These are phyloP conservation scores for Plasmopara viticola DNA, from an alignment of 352 stramenopile genomes.

Conservation along the genomic window DNA sequence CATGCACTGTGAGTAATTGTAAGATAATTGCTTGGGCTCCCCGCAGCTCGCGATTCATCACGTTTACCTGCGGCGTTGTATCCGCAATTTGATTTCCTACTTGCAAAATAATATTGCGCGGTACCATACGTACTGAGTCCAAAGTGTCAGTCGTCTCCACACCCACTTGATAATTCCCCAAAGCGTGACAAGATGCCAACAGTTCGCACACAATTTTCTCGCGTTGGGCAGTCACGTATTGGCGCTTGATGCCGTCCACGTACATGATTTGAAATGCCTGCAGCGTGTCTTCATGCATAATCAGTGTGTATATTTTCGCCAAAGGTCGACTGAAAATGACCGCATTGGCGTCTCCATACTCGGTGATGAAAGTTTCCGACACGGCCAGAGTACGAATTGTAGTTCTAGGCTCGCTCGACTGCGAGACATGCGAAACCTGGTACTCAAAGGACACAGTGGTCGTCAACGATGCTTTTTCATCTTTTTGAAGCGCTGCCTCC, in stretches of 20 bases:
- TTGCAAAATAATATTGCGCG: constrained; percentile 60
- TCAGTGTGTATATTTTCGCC: constrained; percentile 57
- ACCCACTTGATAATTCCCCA: constrained; percentile 64
- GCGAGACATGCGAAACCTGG: constrained; percentile 53
- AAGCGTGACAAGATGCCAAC: constrained; percentile 61
- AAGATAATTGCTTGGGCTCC: constrained; percentile 60
- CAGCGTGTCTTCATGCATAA: constrained; percentile 53
- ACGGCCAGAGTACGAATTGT: constrained; percentile 43
- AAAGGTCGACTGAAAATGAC: constrained; percentile 71
- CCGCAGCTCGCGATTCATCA: constrained; percentile 63
- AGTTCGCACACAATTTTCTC: constrained; percentile 78
- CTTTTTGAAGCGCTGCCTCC: constrained; percentile 46
- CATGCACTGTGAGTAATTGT: constrained; percentile 47
- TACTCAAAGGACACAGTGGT: constrained; percentile 64
- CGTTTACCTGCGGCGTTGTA: constrained; percentile 33
- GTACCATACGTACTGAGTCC: constrained; percentile 65
- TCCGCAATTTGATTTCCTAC: constrained; percentile 52
- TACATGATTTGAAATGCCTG: constrained; percentile 74
- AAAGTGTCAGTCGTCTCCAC: constrained; percentile 40
- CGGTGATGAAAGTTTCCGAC: constrained; percentile 66
- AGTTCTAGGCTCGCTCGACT: constrained; percentile 32
- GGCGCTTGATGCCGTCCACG: constrained; percentile 62
- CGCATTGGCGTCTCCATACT: constrained; percentile 40
- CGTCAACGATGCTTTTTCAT: constrained; percentile 16
- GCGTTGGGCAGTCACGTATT: constrained; percentile 53